Base-by-base conservation (phyloP, 257 asterid species). In the Linderniella brevidens region DNA sequence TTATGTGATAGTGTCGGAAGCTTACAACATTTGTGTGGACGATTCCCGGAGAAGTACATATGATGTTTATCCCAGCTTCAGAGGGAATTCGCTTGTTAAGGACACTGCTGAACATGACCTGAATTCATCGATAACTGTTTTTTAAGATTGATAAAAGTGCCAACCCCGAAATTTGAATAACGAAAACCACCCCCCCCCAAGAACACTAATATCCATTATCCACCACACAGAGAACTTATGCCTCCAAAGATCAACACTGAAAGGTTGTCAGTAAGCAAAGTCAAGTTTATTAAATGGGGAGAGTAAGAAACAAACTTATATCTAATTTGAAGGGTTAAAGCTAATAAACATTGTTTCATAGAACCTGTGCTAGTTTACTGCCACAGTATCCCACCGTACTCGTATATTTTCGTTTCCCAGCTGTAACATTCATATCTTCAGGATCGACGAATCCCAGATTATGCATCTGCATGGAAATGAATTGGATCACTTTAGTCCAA, bases 1-100 rank as follows among this genome's bases (percentile, higher is more conserved):
- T 6, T n/a, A 38, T 44, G 16, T 37, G 9, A 37, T 15, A 16
- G 37, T 19, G 9, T 54, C 13, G 35, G 58, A 41, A 68, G 70
- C 92, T 79, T 81, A 90, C 99, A 42, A 90, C 96, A 66, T 90
- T 90, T 53, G 99, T 85, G 44, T 81, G 93, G 56, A 85, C 99
- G 55, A 90, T 65, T 66, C 99, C 99, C 17, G 99, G 96, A 35
- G 96, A 81, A 53, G 70, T 92, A 60, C 99, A 90, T 15, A 64
- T 68, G 49, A 79, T 67, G 57, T 77, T 77, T 66, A 90, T 68
- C 58, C 96, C 96, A 58, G 92, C 65, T 85, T 90, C 96, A 50
- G 80, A 69, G 48, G 99, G 96, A 64, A 90, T 58, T 57, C 80
- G 72, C 70, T 90, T 90, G 41, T 85, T 86, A 53, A 90, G 92